These are phyloP conservation scores for Hypoxylon sp. DNA, from an alignment of 2,329 filamentous ascomycete species.

Conservation along the genomic window DNA sequence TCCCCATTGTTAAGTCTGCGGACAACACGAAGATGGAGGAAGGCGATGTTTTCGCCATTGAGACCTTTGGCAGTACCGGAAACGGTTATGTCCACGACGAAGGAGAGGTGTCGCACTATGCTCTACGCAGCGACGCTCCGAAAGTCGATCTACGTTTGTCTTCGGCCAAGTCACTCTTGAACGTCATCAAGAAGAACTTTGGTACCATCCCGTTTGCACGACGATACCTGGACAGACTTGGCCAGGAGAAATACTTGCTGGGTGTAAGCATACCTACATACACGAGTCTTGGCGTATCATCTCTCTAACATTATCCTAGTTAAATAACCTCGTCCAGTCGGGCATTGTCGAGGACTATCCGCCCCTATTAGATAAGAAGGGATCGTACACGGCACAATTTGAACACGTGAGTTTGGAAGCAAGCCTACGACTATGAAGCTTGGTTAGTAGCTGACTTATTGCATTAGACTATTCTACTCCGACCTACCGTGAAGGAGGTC, in stretches of 20 bases:
- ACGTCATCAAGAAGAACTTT: slow-evolving; percentile 95
- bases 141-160: slow-evolving; percentile 80
- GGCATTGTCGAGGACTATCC: slow-evolving; percentile 93
- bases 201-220: slow-evolving; percentile 92
- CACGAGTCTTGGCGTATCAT: neutral
- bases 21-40: slow-evolving; percentile 98
- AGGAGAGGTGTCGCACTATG: slow-evolving; percentile 92
- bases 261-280: slow-evolving; percentile 71
- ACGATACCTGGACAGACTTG: slow-evolving; percentile 91
- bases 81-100: slow-evolving; percentile 90
- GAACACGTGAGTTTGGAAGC: slow-evolving; percentile 81
- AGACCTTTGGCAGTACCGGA: slow-evolving; percentile 95
- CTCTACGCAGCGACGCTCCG: slow-evolving; percentile 77
- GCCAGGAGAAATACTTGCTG: slow-evolving; percentile 92
- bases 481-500: slow-evolving; percentile 87
- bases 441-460: slow-evolving; percentile 12
- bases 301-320: slow-evolving; percentile 60
- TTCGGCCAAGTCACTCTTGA: slow-evolving; percentile 87
- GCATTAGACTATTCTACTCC: slow-evolving; percentile 64
- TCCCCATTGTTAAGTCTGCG: slow-evolving; percentile 90
- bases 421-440: neutral
- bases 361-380: slow-evolving; percentile 90
- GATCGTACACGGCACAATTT: slow-evolving; percentile 93
- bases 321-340: slow-evolving; percentile 86
- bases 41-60: slow-evolving; percentile 93